phyloP scores from a whole-genome alignment of 192 early-diverging fungal species.

The Gamsiella multidivaricata region DNA sequence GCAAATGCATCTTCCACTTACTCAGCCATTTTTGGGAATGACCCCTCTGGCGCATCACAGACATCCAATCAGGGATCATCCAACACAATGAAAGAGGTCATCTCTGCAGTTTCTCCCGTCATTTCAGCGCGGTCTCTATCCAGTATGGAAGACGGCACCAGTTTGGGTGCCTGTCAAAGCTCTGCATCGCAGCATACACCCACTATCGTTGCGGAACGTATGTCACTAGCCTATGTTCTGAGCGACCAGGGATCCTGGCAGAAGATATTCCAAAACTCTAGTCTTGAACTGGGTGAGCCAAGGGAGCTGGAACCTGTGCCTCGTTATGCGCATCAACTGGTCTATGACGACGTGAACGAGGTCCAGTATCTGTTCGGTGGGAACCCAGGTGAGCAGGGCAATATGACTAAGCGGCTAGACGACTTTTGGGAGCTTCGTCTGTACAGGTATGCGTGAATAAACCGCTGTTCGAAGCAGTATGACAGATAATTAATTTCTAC shows the following conservation, averaged over 20 bases:
- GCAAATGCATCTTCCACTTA: neutral
- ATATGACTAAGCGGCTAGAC: constrained; percentile 74
- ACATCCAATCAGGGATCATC: constrained; percentile 13
- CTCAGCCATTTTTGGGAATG: neutral
- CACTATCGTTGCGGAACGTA: constrained; percentile 7
- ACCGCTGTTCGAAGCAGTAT: neutral
- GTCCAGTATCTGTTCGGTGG: constrained; percentile 95
- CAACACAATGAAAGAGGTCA: constrained; percentile 19
- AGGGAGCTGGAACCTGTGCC: constrained; percentile 73
- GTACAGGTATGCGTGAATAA: constrained; percentile 59
- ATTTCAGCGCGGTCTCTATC: neutral
- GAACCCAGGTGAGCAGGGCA: constrained; percentile 80
- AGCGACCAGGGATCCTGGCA: constrained; percentile 53
- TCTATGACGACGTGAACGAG: constrained; percentile 78
- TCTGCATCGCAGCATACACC: neutral
- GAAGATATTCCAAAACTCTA: constrained; percentile 54
- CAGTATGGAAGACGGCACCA: neutral
- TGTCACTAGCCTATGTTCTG: constrained; percentile 45
- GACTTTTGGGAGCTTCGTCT: constrained; percentile 87
- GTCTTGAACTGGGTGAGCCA: constrained; percentile 24
- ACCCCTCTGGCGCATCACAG: neutral
- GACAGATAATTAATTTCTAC: too few relatives aligned
- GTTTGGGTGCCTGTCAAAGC: neutral
- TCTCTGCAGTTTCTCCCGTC: constrained; percentile 15
- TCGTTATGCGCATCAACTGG: constrained; percentile 93